Evolutionary conservation across 2,329 filamentous ascomycete species (phyloP), one percentile per base, ranked within the genome.

Genomic region (Alternaria consortialis): DNA sequence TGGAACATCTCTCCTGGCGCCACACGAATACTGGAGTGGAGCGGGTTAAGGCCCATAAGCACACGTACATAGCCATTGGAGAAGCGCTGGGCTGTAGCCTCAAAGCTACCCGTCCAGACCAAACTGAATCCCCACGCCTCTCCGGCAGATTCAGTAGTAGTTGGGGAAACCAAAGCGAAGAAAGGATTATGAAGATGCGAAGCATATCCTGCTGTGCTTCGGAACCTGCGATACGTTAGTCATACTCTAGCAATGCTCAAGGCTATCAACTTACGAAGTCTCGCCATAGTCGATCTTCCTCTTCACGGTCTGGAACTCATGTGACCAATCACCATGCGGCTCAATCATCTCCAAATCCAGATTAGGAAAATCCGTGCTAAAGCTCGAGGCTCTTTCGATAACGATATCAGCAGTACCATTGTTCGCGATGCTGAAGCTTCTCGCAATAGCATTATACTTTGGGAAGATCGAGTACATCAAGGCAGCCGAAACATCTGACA

Each of bases 101-200:
- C 79, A 66, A 89, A 90, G 0, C 87, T 89, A 2, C 88, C 88
- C 0, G 86, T 87, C 74, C 89, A 90, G 17, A 90, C 80, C 2
- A 90, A 81, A 1, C 86, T 88, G 73, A 90, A 90, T 0, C 87
- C 88, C 82, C 86, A 90, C 7, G 85, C 87, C 37, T 89, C 83
- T 1, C 88, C 88, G 2, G 83, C 80, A 0, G 83, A 83, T 67
- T 90, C 88, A 1, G 87, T 90, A 0, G 88, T 86, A 0, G 79
- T 80, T 0, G 87, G 84, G 3, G 84, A 79, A 0, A 86, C 80
- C 2, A 90, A 75, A 0, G 86, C 82, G 23, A 90, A 80, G 77
- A 90, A 90, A 0, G 88, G 87, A 66, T 90, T 90, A 70, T 89
- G 86, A 1, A 87, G 78, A 65, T 89, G 86, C 0, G 87, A 89